These are phyloP conservation scores for Adenanthera pavonina DNA, from an alignment of 306 rosid species.

Conservation along the genomic window DNA sequence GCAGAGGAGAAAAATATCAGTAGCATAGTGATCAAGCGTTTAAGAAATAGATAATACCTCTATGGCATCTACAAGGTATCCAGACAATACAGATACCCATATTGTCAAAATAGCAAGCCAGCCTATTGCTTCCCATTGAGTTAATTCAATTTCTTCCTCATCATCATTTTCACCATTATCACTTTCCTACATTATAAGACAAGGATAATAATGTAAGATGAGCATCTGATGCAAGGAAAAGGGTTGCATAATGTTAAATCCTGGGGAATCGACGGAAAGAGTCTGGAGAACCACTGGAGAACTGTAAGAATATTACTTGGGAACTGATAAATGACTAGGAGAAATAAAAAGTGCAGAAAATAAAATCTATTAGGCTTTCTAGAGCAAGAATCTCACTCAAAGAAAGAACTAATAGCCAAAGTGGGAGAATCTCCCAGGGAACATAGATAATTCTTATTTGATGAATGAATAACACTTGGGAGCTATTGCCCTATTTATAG, in stretches of 20 bases:
- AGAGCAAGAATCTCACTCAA: no score
- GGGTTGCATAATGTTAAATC: not conserved
- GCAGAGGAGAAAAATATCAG: conserved; percentile 20
- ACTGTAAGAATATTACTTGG: no score
- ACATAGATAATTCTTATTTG: no score
- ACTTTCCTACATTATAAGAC: conserved; percentile 50
- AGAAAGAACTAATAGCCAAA: no score
- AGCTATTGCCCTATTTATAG: no score
- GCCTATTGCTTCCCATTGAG: conserved; percentile 78
- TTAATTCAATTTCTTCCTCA: conserved; percentile 70
- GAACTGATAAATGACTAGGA: no score
- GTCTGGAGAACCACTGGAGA: no score
- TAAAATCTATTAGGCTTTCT: no score
- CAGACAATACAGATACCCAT: conserved; percentile 86
- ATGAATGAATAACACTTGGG: no score
- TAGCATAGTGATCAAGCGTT: conserved; percentile 28
- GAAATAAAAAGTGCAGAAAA: no score
- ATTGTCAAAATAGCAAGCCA: conserved; percentile 88
- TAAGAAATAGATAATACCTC: conserved; percentile 53
- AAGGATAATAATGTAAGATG: conserved; percentile 20
- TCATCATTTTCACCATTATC: conserved; percentile 48
- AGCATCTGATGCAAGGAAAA: conserved; percentile 18
- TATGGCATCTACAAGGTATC: conserved; percentile 87
- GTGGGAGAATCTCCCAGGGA: no score
- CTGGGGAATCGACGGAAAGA: no score